Percentiles rank a stretch among this genome's conserved stretches.
Evolutionary conservation across 139 green algal species (phyloP).

Genomic region (Chlorella vulgaris): DNA sequence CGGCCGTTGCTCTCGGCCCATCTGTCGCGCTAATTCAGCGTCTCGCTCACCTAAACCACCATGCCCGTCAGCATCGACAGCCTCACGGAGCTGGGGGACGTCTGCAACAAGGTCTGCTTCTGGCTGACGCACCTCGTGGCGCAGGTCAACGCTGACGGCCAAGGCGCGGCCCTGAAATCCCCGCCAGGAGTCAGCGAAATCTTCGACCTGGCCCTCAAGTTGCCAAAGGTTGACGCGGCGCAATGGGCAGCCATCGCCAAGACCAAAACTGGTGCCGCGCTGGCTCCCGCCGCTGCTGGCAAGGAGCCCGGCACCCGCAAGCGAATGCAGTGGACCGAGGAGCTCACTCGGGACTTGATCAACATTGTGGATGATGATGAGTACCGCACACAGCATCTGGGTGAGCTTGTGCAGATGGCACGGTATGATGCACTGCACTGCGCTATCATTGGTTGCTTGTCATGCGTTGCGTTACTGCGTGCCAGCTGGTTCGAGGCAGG

Average conservation of each 20-base stretch:
- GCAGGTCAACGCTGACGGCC: background rate
- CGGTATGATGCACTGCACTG: background rate
- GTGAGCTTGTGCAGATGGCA: background rate
- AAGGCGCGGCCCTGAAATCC: background rate
- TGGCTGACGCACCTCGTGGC: conserved; percentile 5
- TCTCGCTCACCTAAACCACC: background rate
- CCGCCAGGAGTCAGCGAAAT: background rate
- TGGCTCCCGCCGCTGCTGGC: background rate
- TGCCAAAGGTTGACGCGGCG: background rate
- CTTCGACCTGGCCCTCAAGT: conserved; percentile 10
- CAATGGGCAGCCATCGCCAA: background rate
- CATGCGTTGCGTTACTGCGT: background rate
- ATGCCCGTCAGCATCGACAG: background rate
- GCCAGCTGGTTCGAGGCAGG: background rate
- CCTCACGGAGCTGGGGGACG: conserved; percentile 8
- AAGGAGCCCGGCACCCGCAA: conserved; percentile 23
- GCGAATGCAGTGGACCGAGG: conserved; percentile 37
- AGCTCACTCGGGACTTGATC: conserved; percentile 31
- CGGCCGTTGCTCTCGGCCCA: background rate
- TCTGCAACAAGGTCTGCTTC: conserved; percentile 23
- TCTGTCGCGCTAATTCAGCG: background rate
- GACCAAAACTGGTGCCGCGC: background rate
- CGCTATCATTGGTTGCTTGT: background rate
- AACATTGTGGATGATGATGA: conserved; percentile 35
- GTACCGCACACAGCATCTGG: conserved; percentile 33